Conservation (phyloP, 2,329 filamentous ascomycete species). For the Westerdykella sp. region DNA sequence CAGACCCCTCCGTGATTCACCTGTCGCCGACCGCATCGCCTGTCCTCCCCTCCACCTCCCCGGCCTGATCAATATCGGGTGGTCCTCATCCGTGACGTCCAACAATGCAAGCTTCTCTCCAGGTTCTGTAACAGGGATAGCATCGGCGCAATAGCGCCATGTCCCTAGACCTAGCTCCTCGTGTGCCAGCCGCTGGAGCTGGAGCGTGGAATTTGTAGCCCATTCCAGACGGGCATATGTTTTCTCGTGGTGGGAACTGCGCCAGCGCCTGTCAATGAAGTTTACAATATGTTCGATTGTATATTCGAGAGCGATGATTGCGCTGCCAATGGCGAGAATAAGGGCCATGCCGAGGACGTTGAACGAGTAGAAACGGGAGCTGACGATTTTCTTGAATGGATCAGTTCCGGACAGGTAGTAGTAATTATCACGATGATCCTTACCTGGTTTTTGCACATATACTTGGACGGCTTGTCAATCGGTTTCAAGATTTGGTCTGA, state of each 20-base stretch:
- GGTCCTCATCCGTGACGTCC: constrained; percentile 1
- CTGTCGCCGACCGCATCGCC: too few relatives aligned
- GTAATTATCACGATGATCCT: background rate
- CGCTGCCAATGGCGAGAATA: constrained; percentile 4
- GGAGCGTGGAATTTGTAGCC: constrained; percentile 10
- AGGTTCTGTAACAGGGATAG: constrained; percentile 1
- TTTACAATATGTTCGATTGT: background rate
- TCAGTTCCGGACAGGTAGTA: background rate
- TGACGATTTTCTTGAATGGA: constrained; percentile 8
- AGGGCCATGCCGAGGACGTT: constrained; percentile 10
- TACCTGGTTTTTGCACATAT: constrained; percentile 12
- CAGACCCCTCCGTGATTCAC: too few relatives aligned
- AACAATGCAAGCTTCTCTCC: constrained; percentile 1
- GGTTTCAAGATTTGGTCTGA: too few relatives aligned
- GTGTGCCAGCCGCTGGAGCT: constrained; percentile 19
- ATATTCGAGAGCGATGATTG: constrained; percentile 3
- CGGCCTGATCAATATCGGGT: background rate
- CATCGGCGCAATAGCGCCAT: constrained; percentile 4
- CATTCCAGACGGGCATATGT: constrained; percentile 8
- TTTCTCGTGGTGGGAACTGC: background rate
- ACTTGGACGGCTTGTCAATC: constrained; percentile 6
- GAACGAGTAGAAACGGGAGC: constrained; percentile 6
- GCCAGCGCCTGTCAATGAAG: background rate
- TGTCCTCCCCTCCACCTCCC: too few relatives aligned
- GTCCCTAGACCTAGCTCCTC: constrained; percentile 8